Percentiles rank a stretch among this genome's conserved stretches.
These are phyloP conservation scores for Ajuga chamaepitys DNA, from an alignment of 257 asterid species.

Conservation along the genomic window DNA sequence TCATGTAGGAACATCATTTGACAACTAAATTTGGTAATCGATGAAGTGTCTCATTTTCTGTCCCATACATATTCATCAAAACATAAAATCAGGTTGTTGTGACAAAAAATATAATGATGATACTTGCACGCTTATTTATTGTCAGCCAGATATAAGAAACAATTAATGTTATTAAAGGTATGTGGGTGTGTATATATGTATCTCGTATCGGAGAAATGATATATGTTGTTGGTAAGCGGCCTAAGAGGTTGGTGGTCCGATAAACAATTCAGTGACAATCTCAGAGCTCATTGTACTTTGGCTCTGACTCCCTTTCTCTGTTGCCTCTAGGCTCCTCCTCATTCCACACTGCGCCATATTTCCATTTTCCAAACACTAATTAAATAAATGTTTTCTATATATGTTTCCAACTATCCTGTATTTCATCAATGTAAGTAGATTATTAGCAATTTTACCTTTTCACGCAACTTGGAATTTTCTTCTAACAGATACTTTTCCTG, in stretches of 20 bases:
- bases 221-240: too few relatives aligned
- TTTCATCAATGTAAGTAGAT: not conserved
- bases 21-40: too few relatives aligned
- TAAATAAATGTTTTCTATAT: too few relatives aligned
- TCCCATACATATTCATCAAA: too few relatives aligned
- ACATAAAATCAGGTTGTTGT: too few relatives aligned
- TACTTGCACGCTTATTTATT: too few relatives aligned
- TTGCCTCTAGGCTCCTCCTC: not conserved
- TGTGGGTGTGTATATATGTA: not conserved
- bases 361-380: not conserved
- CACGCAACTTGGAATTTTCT: conserved; percentile 31
- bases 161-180: not conserved
- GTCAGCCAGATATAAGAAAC: too few relatives aligned
- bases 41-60: too few relatives aligned
- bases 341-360: not conserved
- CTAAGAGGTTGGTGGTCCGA: conserved; percentile 28
- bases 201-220: too few relatives aligned
- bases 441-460: conserved; percentile 24
- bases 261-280: conserved; percentile 39
- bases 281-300: conserved; percentile 21
- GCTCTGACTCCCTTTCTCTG: conserved; percentile 12
- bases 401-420: too few relatives aligned
- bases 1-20: too few relatives aligned
- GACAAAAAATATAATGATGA: too few relatives aligned
- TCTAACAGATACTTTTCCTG: conserved; percentile 33